Conservation (phyloP, 2,329 filamentous ascomycete species). For the Corynespora cassiicola region DNA sequence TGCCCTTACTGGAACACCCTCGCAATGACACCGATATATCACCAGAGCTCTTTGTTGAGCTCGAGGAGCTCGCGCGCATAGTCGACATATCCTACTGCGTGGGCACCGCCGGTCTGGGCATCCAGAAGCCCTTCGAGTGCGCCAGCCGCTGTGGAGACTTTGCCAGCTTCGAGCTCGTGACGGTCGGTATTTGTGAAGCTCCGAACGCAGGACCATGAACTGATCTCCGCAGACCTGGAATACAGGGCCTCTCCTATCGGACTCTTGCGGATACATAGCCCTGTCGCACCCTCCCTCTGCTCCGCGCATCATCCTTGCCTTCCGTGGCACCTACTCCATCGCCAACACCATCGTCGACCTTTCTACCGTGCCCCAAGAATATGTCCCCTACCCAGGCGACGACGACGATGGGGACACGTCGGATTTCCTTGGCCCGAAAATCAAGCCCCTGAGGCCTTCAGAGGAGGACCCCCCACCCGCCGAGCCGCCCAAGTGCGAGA, state of each 20-base stretch:
- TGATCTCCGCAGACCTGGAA: conserved; percentile 72
- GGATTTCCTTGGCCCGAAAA: conserved; percentile 27
- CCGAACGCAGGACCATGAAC: conserved; percentile 6
- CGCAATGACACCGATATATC: conserved; percentile 58
- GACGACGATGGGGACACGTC: conserved; percentile 48
- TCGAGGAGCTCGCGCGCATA: conserved; percentile 87
- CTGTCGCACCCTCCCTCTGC: conserved; percentile 72
- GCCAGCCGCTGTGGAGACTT: conserved; percentile 87
- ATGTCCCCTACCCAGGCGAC: conserved; percentile 79
- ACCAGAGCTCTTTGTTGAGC: conserved; percentile 72
- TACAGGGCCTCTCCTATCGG: conserved; percentile 83
- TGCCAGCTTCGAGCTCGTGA: conserved; percentile 76
- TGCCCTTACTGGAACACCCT: conserved; percentile 34
- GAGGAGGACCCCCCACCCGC: conserved; percentile 30
- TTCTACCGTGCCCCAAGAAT: conserved; percentile 86
- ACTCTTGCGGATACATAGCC: conserved; percentile 93
- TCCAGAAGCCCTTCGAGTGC: conserved; percentile 83
- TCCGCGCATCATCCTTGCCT: conserved; percentile 80
- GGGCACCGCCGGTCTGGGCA: conserved; percentile 81
- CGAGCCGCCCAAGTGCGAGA: conserved; percentile 67
- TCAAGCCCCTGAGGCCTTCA: conserved; percentile 12
- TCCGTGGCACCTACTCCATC: conserved; percentile 93
- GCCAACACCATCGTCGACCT: conserved; percentile 91
- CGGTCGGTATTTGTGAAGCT: conserved; percentile 50
- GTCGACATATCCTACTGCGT: conserved; percentile 97